phyloP scores from a whole-genome alignment of 352 stramenopile species.

The Globisporangium solare region DNA sequence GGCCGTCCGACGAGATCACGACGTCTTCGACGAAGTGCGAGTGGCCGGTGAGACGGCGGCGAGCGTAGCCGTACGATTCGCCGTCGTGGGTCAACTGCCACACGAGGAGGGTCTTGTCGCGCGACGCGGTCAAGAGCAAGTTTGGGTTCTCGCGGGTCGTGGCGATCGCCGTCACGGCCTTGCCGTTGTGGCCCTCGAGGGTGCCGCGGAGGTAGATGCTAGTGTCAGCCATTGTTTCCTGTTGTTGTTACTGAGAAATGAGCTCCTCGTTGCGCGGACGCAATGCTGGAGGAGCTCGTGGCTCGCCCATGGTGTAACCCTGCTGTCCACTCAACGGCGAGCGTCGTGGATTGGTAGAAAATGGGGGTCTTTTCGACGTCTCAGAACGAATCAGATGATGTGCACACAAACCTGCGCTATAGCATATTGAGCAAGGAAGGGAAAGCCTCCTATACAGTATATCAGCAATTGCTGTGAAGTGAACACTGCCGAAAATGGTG shows the following conservation, averaged over 20 bases:
- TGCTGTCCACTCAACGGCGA: slow-evolving; percentile 10
- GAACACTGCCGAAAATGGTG: too few species aligned
- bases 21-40: slow-evolving; percentile 99
- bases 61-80: slow-evolving; percentile 97
- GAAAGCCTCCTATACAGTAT: too few species aligned
- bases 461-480: too few species aligned
- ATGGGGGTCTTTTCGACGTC: neutral
- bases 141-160: slow-evolving; percentile 99
- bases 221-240: slow-evolving; percentile 61
- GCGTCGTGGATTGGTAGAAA: slow-evolving; percentile 1
- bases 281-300: neutral
- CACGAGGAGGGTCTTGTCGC: slow-evolving; percentile 94
- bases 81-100: slow-evolving; percentile 92
- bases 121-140: slow-evolving; percentile 97
- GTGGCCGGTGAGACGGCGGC: slow-evolving; percentile 96
- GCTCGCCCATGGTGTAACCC: neutral
- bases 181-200: slow-evolving; percentile 87
- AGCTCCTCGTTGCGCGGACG: neutral
- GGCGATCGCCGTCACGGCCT: slow-evolving; percentile 92
- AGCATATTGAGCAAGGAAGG: too few species aligned
- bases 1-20: slow-evolving; percentile 98
- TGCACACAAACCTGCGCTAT: too few species aligned
- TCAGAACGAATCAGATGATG: too few species aligned
- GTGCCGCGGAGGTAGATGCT: slow-evolving; percentile 86
- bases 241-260: slow-evolving; percentile 11